Evolutionary conservation across 768 basidiomycete genomes (phyloP).

Genomic region (Tylopilus felleus): DNA sequence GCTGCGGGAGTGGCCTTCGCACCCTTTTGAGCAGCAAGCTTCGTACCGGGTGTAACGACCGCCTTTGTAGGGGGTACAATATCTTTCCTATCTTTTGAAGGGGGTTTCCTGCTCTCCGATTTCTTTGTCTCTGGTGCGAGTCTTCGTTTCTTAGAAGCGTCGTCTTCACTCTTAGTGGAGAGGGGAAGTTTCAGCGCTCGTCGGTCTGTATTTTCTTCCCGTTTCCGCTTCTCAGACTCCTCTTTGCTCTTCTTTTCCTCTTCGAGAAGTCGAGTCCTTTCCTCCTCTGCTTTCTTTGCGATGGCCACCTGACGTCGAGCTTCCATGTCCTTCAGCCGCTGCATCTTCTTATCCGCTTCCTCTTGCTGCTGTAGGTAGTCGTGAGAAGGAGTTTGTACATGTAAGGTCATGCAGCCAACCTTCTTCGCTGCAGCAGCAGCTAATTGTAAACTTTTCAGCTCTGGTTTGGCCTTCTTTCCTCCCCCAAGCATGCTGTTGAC

Average conservation of each 20-base stretch:
- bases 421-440: conserved; percentile 86
- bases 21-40: conserved; percentile 34
- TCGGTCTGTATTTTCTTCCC: conserved; percentile 75
- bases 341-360: conserved; percentile 75
- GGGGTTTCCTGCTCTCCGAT: conserved; percentile 55
- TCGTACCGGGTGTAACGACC: conserved; percentile 24
- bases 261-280: conserved; percentile 57
- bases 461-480: conserved; percentile 68
- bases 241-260: conserved; percentile 72
- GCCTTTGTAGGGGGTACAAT: conserved; percentile 25
- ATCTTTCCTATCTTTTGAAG: conserved; percentile 53
- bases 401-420: conserved; percentile 43
- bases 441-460: conserved; percentile 78
- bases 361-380: conserved; percentile 71
- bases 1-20: conserved; percentile 31
- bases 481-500: conserved; percentile 64
- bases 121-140: conserved; percentile 51
- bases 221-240: conserved; percentile 73
- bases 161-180: conserved; percentile 66
- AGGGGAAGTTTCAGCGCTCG: conserved; percentile 48
- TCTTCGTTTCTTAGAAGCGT: conserved; percentile 70
- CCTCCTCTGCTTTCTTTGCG: conserved; percentile 78
- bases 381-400: conserved; percentile 1
- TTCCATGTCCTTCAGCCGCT: conserved; percentile 78
- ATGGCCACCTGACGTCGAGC: conserved; percentile 65